Base-by-base conservation (phyloP, 2,329 filamentous ascomycete genomes). In the Aspergillus floridensis region DNA sequence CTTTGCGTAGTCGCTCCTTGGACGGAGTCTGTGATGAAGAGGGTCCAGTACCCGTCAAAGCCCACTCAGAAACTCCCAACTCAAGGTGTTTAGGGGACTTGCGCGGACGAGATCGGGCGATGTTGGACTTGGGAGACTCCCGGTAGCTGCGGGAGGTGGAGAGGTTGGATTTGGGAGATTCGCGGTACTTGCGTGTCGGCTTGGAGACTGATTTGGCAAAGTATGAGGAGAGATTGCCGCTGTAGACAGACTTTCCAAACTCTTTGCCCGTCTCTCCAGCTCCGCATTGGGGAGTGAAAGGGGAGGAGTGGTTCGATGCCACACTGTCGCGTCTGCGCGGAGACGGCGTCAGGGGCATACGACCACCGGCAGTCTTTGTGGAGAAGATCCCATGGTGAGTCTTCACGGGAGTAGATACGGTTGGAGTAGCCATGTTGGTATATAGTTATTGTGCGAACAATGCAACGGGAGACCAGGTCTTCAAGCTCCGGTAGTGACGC, bases 121-220 rank as follows among this genome's bases (percentile, higher is more conserved):
- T 55, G 26, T 55, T 55, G 53, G 53, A 55, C 26, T 55, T 55
- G 22, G 93, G 93, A 49, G 91, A 93, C 59, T 88, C 38, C 38
- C 38, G 38, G 38, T 44, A 44, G 16, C 38, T 84, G 58, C 86
- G 85, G 47, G 80, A 80, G 65, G 87, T 72, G 26, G 74, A 73
- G 76, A 97, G 97, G 82, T 97, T 98, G 60, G 93, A 97, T 82
- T 98, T 98, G 74, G 93, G 92, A 2, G 93, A 97, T 74, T 95
- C 90, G 53, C 90, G 89, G 76, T 91, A 88, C 46, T 85, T 81
- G 46, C 75, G 73, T 47, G 72, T 57, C 16, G 72, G 63, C 61
- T 72, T 77, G 24, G 76, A 74, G 19, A 82, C 77, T 59, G 83
- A 88, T 71, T 89, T 90, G 63, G 89, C 84, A 72, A 96, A 89